These are phyloP conservation scores for Ogataea hybrid DNA, from an alignment of 1,139 yeast genomes.

Conservation along the genomic window DNA sequence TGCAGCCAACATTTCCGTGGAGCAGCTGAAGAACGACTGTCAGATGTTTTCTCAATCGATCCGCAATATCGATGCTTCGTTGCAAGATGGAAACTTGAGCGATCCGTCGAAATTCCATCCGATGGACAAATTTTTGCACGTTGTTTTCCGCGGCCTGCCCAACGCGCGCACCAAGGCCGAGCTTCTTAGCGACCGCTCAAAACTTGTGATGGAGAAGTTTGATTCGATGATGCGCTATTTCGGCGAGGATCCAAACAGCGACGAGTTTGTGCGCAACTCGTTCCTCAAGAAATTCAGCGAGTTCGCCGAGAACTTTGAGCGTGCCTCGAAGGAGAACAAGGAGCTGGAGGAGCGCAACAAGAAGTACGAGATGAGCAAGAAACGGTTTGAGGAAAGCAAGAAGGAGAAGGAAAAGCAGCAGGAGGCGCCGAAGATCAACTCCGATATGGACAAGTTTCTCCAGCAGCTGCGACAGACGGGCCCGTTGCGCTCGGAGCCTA, in stretches of 20 bases:
- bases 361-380: slow-evolving; percentile 73
- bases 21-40: slow-evolving; percentile 64
- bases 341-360: slow-evolving; percentile 78
- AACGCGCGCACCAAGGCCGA: slow-evolving; percentile 68
- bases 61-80: slow-evolving; percentile 66
- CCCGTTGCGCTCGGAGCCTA: slow-evolving; percentile 65
- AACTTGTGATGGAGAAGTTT: slow-evolving; percentile 63
- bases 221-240: slow-evolving; percentile 69
- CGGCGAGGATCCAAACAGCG: slow-evolving; percentile 72
- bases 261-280: slow-evolving; percentile 61
- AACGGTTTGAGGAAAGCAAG: slow-evolving; percentile 49
- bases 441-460: slow-evolving; percentile 69
- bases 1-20: slow-evolving; percentile 66
- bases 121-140: slow-evolving; percentile 58
- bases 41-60: slow-evolving; percentile 54
- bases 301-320: slow-evolving; percentile 71
- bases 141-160: slow-evolving; percentile 63
- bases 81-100: slow-evolving; percentile 74
- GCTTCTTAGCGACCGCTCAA: slow-evolving; percentile 59
- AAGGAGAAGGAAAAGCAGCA: slow-evolving; percentile 30
- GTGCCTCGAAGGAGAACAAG: slow-evolving; percentile 73
- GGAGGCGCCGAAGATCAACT: slow-evolving; percentile 37
- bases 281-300: slow-evolving; percentile 78
- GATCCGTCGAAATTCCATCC: slow-evolving; percentile 78
- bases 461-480: slow-evolving; percentile 76